phyloP scores from a whole-genome alignment of 495 filamentous ascomycete species.

The Penicillium salamii region DNA sequence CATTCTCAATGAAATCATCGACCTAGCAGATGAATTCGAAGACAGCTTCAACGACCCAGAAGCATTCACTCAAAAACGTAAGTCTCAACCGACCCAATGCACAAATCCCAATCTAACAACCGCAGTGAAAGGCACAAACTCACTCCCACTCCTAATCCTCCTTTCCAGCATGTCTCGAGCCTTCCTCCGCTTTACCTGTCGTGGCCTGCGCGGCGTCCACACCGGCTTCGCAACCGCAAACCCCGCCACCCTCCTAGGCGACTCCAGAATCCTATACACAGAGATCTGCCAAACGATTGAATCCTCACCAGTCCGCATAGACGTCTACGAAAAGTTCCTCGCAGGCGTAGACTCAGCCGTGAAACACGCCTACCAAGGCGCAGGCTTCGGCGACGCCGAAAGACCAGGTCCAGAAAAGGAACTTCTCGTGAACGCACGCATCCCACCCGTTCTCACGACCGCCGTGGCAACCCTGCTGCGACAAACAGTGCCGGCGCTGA shows the following conservation, averaged over 20 bases:
- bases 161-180: constrained; percentile 71
- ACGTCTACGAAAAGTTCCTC: constrained; percentile 50
- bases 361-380: constrained; percentile 43
- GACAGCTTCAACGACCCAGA: constrained; percentile 37
- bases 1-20: constrained; percentile 64
- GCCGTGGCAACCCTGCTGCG: constrained; percentile 43
- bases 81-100: constrained; percentile 13
- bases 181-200: constrained; percentile 66
- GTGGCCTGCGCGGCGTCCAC: constrained; percentile 51
- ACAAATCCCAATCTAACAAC: constrained; percentile 7
- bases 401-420: constrained; percentile 46
- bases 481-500: constrained; percentile 36
- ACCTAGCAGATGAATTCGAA: constrained; percentile 55
- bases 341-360: constrained; percentile 46
- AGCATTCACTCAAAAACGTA: constrained; percentile 45
- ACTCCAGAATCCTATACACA: constrained; percentile 38
- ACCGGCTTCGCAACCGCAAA: constrained; percentile 30
- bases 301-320: constrained; percentile 40
- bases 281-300: constrained; percentile 43
- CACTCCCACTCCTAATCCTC: constrained; percentile 63
- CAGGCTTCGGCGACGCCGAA: constrained; percentile 46
- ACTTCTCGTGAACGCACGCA: constrained; percentile 43
- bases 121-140: constrained; percentile 47
- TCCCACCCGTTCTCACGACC: constrained; percentile 41
- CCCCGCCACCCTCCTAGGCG: constrained; percentile 27